Conservation (phyloP, 139 green algal species). For the Astrephomene gubernaculifera region DNA sequence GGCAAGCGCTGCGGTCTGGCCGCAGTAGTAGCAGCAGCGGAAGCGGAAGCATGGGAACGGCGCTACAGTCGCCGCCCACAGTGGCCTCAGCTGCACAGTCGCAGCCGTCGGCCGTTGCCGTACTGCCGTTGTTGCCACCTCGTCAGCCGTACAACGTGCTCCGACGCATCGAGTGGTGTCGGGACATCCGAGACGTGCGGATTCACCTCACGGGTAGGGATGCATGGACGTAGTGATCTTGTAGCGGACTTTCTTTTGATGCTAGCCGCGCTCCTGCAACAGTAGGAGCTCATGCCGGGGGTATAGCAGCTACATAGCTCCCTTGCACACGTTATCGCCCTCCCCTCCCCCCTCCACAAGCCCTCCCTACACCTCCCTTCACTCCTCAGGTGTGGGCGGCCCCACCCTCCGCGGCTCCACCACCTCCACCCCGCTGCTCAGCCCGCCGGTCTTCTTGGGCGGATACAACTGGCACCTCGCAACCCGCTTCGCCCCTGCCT, state of each 20-base stretch:
- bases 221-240: too few relatives aligned
- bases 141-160: neutral
- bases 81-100: neutral
- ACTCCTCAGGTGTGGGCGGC: neutral
- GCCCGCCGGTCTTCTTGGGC: slow-evolving; percentile 2
- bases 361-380: too few relatives aligned
- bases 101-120: neutral
- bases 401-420: neutral
- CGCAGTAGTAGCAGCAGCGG: neutral
- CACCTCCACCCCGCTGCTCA: neutral
- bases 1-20: neutral
- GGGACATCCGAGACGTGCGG: slow-evolving; percentile 9
- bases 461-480: slow-evolving; percentile 26
- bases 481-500: slow-evolving; percentile 5
- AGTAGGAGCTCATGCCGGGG: neutral
- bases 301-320: neutral
- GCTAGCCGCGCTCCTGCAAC: too few relatives aligned
- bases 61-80: neutral
- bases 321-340: neutral
- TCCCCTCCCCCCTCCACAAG: neutral
- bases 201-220: slow-evolving; percentile 5
- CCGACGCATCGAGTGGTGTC: slow-evolving; percentile 20
- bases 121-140: neutral
- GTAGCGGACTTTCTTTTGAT: too few relatives aligned
- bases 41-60: neutral